A percentile compares a stretch with the other conserved stretches of the same genome.
Evolutionary conservation across 2,329 filamentous ascomycete species (phyloP).

Genomic region (Diaporthe caulivora): DNA sequence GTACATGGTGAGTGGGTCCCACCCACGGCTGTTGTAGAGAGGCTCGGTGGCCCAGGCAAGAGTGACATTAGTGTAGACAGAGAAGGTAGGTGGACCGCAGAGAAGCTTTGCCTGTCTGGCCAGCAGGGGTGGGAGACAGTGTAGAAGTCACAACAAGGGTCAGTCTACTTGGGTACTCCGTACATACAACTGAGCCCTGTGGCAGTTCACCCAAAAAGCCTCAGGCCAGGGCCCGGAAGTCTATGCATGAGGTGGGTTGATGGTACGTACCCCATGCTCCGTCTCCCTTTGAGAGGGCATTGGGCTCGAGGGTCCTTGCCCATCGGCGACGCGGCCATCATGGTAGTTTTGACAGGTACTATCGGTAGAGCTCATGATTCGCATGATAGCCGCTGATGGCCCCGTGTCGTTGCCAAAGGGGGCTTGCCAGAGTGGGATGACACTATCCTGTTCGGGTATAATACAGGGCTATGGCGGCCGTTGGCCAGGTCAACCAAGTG

Average conservation of each 20-base stretch:
- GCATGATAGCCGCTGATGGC: slow-evolving; percentile 29
- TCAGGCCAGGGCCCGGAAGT: slow-evolving; percentile 1
- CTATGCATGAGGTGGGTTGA: slow-evolving; percentile 20
- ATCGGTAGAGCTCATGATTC: slow-evolving; percentile 31
- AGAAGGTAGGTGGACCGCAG: slow-evolving; percentile 15
- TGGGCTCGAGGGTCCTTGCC: slow-evolving; percentile 14
- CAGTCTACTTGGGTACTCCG: slow-evolving; percentile 13
- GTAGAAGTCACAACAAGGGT: slow-evolving; percentile 20
- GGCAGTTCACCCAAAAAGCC: neutral
- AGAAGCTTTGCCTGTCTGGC: slow-evolving; percentile 27
- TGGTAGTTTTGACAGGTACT: slow-evolving; percentile 18
- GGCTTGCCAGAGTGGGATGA: slow-evolving; percentile 18
- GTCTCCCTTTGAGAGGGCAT: neutral
- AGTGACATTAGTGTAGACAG: slow-evolving; percentile 9
- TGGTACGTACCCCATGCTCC: slow-evolving; percentile 5
- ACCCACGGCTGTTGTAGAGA: slow-evolving; percentile 28
- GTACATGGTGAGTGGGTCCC: neutral
- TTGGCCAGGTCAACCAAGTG: slow-evolving; percentile 26
- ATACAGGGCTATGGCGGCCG: neutral
- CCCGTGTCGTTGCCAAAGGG: slow-evolving; percentile 13
- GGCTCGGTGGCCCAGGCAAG: slow-evolving; percentile 17
- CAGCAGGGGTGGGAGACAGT: slow-evolving; percentile 27
- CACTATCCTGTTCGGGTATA: slow-evolving; percentile 12
- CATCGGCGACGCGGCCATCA: slow-evolving; percentile 10
- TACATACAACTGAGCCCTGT: neutral